These are phyloP conservation scores for Xylaria acuta DNA, from an alignment of 495 filamentous ascomycete species.

Conservation along the genomic window DNA sequence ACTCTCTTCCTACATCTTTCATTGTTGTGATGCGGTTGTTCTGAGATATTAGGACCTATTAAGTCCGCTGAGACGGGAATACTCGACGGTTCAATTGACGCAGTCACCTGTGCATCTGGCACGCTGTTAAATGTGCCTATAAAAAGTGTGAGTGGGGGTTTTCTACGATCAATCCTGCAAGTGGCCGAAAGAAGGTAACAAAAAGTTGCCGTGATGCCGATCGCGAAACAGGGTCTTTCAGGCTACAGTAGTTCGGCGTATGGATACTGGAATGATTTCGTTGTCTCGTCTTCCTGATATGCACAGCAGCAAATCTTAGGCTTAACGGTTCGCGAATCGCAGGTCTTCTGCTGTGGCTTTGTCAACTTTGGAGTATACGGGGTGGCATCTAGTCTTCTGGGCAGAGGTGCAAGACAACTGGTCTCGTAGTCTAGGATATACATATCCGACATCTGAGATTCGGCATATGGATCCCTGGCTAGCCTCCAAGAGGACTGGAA, in stretches of 20 bases:
- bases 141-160: constrained; percentile 23
- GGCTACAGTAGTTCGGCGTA: background rate
- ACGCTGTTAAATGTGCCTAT: background rate
- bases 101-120: constrained; percentile 11
- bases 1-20: background rate
- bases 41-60: background rate
- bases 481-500: background rate
- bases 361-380: background rate
- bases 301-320: background rate
- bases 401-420: constrained; percentile 15
- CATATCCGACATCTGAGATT: background rate
- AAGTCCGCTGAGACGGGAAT: background rate
- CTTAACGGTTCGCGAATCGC: background rate
- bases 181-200: constrained; percentile 22
- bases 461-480: background rate
- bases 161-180: constrained; percentile 18
- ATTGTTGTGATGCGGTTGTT: background rate
- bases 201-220: constrained; percentile 16
- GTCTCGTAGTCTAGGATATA: background rate
- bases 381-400: background rate
- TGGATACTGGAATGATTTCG: background rate
- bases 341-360: constrained; percentile 4
- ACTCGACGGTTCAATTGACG: background rate
- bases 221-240: constrained; percentile 25
- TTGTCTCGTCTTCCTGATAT: background rate